These are phyloP conservation scores for Lasiodiplodia hormozganensis DNA, from an alignment of 2,329 filamentous ascomycete genomes.

Conservation along the genomic window DNA sequence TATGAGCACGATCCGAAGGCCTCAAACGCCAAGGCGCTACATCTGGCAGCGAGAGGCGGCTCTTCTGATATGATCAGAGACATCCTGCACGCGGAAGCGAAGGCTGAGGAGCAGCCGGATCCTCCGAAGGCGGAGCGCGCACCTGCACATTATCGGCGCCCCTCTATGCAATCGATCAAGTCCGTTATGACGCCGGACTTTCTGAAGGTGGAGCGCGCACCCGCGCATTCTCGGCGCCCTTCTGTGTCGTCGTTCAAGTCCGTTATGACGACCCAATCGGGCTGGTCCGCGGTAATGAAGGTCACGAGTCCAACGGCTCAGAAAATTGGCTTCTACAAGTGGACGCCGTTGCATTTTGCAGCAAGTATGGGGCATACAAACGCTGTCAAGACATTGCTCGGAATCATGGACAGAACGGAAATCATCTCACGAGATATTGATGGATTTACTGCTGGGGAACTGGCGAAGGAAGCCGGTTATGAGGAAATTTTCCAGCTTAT, in stretches of 20 bases:
- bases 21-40: background rate
- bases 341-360: constrained; percentile 13
- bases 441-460: constrained; percentile 5
- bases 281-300: background rate
- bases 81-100: background rate
- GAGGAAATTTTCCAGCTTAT: constrained; percentile 1
- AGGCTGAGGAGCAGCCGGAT: background rate
- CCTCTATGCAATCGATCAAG: constrained; percentile 4
- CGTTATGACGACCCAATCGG: background rate
- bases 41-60: constrained; percentile 16
- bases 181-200: background rate
- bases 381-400: background rate
- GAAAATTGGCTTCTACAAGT: constrained; percentile 6
- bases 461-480: background rate
- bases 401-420: constrained; percentile 6
- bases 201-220: background rate
- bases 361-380: constrained; percentile 4
- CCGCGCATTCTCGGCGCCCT: background rate
- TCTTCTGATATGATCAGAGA: background rate
- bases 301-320: background rate
- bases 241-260: constrained; percentile 8
- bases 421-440: constrained; percentile 17
- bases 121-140: background rate
- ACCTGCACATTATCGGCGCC: background rate
- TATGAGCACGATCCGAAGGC: constrained; percentile 1